Base-by-base conservation (phyloP, 2,329 filamentous ascomycete genomes). In the Xylariaceae sp. region DNA sequence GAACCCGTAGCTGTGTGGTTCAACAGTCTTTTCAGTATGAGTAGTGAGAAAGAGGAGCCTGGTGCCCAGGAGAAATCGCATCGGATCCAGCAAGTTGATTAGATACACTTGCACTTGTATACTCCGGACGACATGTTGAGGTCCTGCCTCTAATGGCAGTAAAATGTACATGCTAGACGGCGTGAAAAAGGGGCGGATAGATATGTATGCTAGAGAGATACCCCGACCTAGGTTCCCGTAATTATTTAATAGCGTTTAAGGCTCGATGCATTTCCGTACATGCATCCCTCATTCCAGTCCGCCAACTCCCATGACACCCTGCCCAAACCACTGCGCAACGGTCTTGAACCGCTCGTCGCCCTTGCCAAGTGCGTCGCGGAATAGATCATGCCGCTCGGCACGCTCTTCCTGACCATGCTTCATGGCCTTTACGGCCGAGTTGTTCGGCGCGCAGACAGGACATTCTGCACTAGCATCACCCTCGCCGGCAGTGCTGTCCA, bases 291-390 rank as follows among this genome's bases (percentile, higher is more conserved):
- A 62, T 18, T 62, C 63, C 50, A 70, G 47, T 55, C 59, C 48
- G 51, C 55, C 42, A 6, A 61, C 58, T 1, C 66, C 66, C 92
- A 97, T 96, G 2, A 97, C 92, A 0, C 94, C 93, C 59, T 92
- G 80, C 0, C 92, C 93, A 79, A 96, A 97, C 84, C 94, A 99
- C 71, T 96, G 91, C 61, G 91, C 90, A 58, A 97, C 84, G 1
- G 91, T 93, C n/a, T 85, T 89, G 73, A 97, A 97, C 55, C 89
- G 82, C 74, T 96, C 92, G 45, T 86, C 85, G 57, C 89, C 90
- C 57, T 71, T 76, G 69, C 85, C 85, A 64, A 99, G 74, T 66
- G 92, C 91, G 61, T 88, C 84, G 74, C 85, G 83, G 77, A 99
- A 99, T 68, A 97, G 75, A 67, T 97, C 93, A 75, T 97, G 92